Base-by-base conservation (phyloP, 495 filamentous ascomycete genomes). In the Aspergillus cavernicola region DNA sequence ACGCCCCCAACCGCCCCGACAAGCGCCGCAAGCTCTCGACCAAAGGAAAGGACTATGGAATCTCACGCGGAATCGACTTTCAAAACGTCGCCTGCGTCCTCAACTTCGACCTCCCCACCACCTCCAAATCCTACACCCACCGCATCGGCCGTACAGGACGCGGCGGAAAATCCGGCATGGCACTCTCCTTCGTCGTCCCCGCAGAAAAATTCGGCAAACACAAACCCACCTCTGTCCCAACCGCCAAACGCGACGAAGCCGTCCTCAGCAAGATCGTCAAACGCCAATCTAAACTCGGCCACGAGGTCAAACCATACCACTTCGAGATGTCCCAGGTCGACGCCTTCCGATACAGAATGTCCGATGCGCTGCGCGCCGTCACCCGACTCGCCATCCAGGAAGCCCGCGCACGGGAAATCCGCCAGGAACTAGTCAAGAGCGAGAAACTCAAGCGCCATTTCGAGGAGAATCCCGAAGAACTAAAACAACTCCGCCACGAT, bases 21-120 rank as follows among this genome's bases (percentile, higher is more conserved):
- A 91, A 90, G 65, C 85, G 83, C 54, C 76, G 76, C 55, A 89
- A 84, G 60, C 68, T 77, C 45, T 65, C 72, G 13, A 75, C 73
- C 42, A 78, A 79, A 39, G 85, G 92, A 59, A 87, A 88, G 65
- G 93, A 97, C 61, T 97, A 92, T 63, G 89, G 92, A 28, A 81
- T 97, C 28, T 91, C 92, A 12, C 86, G 93, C 56, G 91, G 90
- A 38, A 93, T 97, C 67, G 93, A 99, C 69, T 99, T 99, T 78
- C 85, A 89, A 56, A 89, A 96, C 68, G 90, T 97, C 46, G 85
- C 92, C 19, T 90, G 87, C 54, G 90, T 99, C 18, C 81, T 99
- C 58, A 99, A 99, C 77, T 97, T 97, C 61, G 93, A 99, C 68
- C 83, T 97, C 33, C 95, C 93, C 0, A 80, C 82, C 28, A 86